These are phyloP conservation scores for Trebouxia gelatinosa DNA, from an alignment of 163 green algal species.

Conservation along the genomic window DNA sequence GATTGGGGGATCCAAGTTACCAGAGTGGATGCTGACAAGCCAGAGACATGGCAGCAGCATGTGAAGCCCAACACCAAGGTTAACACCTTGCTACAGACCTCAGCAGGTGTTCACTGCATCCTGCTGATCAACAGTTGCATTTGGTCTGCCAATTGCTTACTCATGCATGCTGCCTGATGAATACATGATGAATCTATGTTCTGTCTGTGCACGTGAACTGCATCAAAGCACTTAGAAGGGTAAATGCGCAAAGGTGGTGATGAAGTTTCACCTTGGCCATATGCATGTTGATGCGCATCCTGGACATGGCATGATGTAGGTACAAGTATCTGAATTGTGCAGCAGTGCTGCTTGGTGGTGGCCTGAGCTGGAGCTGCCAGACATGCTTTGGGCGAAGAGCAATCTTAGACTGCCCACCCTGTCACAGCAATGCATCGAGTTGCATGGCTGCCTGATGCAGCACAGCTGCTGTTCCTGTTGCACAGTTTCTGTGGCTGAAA, in stretches of 20 bases:
- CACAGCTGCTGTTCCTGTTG: background rate
- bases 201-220: too few species aligned
- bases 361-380: background rate
- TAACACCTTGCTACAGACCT: too few species aligned
- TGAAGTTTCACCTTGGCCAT: background rate
- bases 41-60: conserved; percentile 33
- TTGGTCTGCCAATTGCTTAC: too few species aligned
- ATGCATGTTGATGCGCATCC: background rate
- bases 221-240: too few species aligned
- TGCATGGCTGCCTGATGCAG: background rate
- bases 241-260: too few species aligned
- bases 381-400: too few species aligned
- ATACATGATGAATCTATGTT: too few species aligned
- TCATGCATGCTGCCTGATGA: too few species aligned
- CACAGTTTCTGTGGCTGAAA: background rate
- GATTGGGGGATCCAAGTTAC: conserved; percentile 32
- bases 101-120: too few species aligned
- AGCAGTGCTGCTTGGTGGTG: background rate
- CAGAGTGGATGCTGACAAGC: conserved; percentile 29
- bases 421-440: background rate
- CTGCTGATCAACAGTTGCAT: too few species aligned
- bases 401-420: background rate
- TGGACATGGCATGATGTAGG: background rate
- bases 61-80: conserved; percentile 52
- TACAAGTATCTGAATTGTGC: background rate